A percentile compares a stretch with the other conserved stretches of the same genome.
Conservation (phyloP, 2,329 filamentous ascomycete species). For the Fusarium aywerte region DNA sequence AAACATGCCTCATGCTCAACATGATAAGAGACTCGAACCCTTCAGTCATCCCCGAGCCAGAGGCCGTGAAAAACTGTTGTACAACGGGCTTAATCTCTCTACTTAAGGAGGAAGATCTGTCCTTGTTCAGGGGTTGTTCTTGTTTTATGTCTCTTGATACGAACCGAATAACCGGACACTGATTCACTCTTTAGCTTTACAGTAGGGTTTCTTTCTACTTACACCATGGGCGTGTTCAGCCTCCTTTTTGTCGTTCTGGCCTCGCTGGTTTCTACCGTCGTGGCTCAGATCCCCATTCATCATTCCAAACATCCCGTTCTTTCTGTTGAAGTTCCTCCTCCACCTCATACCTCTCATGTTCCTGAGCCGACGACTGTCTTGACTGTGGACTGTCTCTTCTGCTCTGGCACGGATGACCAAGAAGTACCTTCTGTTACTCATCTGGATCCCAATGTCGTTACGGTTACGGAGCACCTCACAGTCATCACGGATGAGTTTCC, state of each 20-base stretch:
- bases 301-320: conserved; percentile 14
- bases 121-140: not conserved
- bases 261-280: conserved; percentile 3
- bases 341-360: conserved; percentile 8
- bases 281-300: conserved; percentile 4
- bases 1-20: conserved; percentile 27
- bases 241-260: conserved; percentile 27
- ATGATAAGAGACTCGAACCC: conserved; percentile 26
- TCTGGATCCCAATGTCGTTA: not conserved
- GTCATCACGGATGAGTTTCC: not conserved
- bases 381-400: conserved; percentile 36
- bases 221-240: conserved; percentile 36
- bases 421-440: conserved; percentile 1
- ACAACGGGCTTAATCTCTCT: conserved; percentile 17
- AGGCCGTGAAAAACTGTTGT: conserved; percentile 11
- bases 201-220: conserved; percentile 6
- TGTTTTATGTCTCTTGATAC: conserved; percentile 7
- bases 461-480: not conserved
- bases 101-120: conserved; percentile 26
- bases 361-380: conserved; percentile 17
- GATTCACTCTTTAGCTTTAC: conserved; percentile 32
- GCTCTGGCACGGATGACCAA: conserved; percentile 12
- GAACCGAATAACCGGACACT: conserved; percentile 16
- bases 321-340: conserved; percentile 21
- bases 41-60: conserved; percentile 18